A percentile compares a stretch with the other conserved stretches of the same genome.
These are phyloP conservation scores for Athelia psychrophila DNA, from an alignment of 1,284 basidiomycete species.

Conservation along the genomic window DNA sequence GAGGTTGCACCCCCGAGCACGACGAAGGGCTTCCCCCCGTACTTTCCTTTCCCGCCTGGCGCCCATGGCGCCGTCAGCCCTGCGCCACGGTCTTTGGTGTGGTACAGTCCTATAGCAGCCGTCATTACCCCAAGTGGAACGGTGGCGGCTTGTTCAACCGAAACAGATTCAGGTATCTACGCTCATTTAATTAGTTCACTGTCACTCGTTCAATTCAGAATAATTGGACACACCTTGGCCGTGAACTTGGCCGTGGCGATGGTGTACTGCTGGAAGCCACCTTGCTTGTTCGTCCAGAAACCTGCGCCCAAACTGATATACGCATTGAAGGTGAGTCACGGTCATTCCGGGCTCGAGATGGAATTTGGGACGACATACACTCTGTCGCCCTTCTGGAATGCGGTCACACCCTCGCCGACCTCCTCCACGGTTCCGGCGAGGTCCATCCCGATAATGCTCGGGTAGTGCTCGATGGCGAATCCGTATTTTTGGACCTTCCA, in stretches of 20 bases:
- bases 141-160: slow-evolving; percentile 27
- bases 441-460: slow-evolving; percentile 43
- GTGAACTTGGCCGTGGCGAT: slow-evolving; percentile 24
- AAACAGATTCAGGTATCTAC: slow-evolving; percentile 27
- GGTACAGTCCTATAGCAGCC: slow-evolving; percentile 23
- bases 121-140: slow-evolving; percentile 26
- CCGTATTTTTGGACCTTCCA: slow-evolving; percentile 33
- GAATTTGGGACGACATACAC: slow-evolving; percentile 30
- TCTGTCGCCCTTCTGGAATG: slow-evolving; percentile 43
- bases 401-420: slow-evolving; percentile 39
- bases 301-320: slow-evolving; percentile 23
- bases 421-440: slow-evolving; percentile 43
- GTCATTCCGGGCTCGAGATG: neutral
- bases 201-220: neutral
- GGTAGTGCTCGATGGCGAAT: slow-evolving; percentile 22
- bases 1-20: slow-evolving; percentile 32
- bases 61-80: slow-evolving; percentile 19
- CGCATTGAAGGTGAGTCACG: neutral
- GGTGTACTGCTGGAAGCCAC: slow-evolving; percentile 31
- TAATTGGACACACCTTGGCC: slow-evolving; percentile 17
- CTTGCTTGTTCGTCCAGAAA: slow-evolving; percentile 10
- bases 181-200: neutral
- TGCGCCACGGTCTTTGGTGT: slow-evolving; percentile 9
- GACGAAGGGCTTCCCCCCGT: slow-evolving; percentile 23
- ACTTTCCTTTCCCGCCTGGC: slow-evolving; percentile 17